Conservation (phyloP, 2,329 filamentous ascomycete species). For the Fusarium sp. region DNA sequence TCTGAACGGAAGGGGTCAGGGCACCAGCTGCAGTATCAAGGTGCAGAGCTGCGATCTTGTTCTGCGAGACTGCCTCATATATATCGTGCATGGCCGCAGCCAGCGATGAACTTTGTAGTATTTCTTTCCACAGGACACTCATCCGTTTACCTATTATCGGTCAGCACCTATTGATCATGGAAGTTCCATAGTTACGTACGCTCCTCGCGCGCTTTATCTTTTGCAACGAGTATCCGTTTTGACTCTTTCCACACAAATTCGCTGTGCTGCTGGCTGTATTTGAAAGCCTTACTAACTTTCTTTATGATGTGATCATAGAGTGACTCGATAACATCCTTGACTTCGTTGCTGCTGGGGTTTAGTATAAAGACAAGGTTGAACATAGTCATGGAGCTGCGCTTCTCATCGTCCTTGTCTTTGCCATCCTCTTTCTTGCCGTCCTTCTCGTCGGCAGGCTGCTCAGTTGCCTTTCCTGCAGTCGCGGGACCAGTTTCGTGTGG, state of each 20-base stretch:
- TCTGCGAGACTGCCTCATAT: slow-evolving; percentile 82
- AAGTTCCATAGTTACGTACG: slow-evolving; percentile 53
- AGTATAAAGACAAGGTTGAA: slow-evolving; percentile 97
- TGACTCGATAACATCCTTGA: slow-evolving; percentile 77
- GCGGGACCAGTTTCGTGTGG: slow-evolving; percentile 47
- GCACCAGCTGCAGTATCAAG: slow-evolving; percentile 72
- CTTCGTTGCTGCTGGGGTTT: slow-evolving; percentile 81
- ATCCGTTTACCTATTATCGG: slow-evolving; percentile 63
- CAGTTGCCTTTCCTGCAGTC: slow-evolving; percentile 41
- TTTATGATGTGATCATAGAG: slow-evolving; percentile 90
- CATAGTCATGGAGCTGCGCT: slow-evolving; percentile 86
- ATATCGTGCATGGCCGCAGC: slow-evolving; percentile 85
- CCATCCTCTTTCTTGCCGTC: slow-evolving; percentile 46
- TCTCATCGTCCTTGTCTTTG: slow-evolving; percentile 63
- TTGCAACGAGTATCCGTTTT: slow-evolving; percentile 81
- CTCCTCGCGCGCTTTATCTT: slow-evolving; percentile 82
- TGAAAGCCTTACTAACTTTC: slow-evolving; percentile 91
- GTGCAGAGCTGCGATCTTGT: slow-evolving; percentile 86
- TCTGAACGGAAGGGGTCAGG: slow-evolving; percentile 72
- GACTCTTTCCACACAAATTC: slow-evolving; percentile 94
- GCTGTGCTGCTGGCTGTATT: slow-evolving; percentile 89
- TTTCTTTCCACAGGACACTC: slow-evolving; percentile 75
- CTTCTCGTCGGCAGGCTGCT: slow-evolving; percentile 44
- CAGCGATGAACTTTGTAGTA: slow-evolving; percentile 78
- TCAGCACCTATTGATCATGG: slow-evolving; percentile 9